Evolutionary conservation across 169 alveolate species (phyloP).

Genomic region (Toxoplasma gondii): DNA sequence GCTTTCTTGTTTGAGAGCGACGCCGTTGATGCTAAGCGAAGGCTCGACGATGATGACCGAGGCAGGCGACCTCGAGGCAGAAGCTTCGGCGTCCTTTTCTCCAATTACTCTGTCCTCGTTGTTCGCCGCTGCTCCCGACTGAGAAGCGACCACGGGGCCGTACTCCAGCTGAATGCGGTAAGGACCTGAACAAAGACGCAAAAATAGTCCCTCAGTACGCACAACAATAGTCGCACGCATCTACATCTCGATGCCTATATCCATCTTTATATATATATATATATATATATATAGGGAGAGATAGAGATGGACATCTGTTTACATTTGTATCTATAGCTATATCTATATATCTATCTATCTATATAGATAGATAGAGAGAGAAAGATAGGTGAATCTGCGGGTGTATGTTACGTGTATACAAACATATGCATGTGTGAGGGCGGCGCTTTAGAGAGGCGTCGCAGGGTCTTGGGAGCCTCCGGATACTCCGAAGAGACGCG

Average conservation of each 20-base stretch:
- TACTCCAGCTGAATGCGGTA: slow-evolving; percentile 29
- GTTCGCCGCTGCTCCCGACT: not conserved
- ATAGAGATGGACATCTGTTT: no score
- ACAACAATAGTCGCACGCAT: not conserved
- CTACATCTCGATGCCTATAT: not conserved
- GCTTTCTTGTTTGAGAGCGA: slow-evolving; percentile 62
- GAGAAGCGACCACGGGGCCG: not conserved
- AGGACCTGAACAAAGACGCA: not conserved
- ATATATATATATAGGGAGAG: no score
- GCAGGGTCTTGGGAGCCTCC: not conserved
- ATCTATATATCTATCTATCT: not conserved
- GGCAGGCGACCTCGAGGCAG: slow-evolving; percentile 4
- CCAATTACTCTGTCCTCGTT: no score
- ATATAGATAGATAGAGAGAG: no score
- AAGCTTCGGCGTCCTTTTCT: not conserved
- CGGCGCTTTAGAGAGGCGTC: not conserved
- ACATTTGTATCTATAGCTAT: not conserved
- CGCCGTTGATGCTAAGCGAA: slow-evolving; percentile 55
- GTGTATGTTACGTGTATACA: no score
- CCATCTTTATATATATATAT: no score
- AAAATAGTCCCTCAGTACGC: not conserved
- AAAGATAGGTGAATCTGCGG: no score
- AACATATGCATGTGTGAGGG: not conserved
- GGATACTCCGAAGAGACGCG: no score
- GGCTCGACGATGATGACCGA: slow-evolving; percentile 72